These are phyloP conservation scores for Houttuynia cordata DNA, from an alignment of 164 flowering plant species.

Conservation along the genomic window DNA sequence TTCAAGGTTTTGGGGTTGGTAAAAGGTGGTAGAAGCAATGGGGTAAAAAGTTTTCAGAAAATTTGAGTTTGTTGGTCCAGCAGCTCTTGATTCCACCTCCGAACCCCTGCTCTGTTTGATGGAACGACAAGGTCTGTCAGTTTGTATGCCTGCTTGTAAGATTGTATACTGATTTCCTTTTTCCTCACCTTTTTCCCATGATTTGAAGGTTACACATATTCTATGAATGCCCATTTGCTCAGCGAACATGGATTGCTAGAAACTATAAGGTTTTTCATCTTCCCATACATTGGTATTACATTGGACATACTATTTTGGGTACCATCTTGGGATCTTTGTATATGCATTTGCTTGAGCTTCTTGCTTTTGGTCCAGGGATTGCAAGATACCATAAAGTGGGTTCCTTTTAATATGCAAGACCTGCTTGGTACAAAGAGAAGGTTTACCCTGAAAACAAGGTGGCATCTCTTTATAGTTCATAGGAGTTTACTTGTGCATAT, in stretches of 20 bases:
- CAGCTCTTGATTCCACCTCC: not conserved
- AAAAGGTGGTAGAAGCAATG: too few relatives aligned
- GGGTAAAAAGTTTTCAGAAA: not conserved
- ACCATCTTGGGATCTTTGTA: too few relatives aligned
- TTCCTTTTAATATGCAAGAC: constrained; percentile 62
- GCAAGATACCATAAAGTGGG: constrained; percentile 57
- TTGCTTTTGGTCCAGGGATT: constrained; percentile 36
- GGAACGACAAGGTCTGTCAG: not conserved
- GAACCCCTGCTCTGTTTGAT: not conserved
- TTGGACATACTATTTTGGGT: too few relatives aligned
- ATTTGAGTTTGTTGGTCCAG: not conserved
- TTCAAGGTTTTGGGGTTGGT: too few relatives aligned
- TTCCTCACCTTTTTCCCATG: not conserved
- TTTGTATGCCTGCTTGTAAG: not conserved
- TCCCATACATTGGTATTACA: not conserved
- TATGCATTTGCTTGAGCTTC: not conserved
- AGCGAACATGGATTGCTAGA: not conserved
- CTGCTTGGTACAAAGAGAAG: constrained; percentile 91
- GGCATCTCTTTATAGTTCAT: not conserved
- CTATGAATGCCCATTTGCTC: not conserved
- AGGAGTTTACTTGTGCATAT: too few relatives aligned
- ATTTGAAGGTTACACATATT: not conserved
- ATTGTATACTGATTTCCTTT: not conserved
- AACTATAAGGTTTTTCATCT: not conserved
- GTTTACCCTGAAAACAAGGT: constrained; percentile 71